Conservation (phyloP, 805 yeast genomes). For the Spathaspora sp. region DNA sequence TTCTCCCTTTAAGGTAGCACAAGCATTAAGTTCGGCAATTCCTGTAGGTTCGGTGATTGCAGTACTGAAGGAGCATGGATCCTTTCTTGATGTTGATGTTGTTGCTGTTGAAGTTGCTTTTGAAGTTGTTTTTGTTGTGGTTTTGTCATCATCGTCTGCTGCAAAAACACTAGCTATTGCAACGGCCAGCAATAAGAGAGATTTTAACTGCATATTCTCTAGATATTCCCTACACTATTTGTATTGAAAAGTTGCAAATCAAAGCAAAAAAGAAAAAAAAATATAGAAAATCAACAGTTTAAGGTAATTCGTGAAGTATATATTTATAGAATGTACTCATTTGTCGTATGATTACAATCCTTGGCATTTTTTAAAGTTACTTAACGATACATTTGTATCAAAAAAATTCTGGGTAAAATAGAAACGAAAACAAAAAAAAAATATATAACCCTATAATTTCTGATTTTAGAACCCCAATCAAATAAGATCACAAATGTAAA, state of each 20-base stretch:
- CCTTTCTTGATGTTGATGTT: background rate
- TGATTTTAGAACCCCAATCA: background rate
- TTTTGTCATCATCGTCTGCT: conserved; percentile 3
- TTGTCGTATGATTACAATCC: background rate
- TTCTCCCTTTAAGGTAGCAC: conserved; percentile 40
- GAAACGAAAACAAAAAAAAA: background rate
- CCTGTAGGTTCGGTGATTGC: conserved; percentile 39
- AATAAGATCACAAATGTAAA: background rate
- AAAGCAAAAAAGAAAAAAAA: background rate
- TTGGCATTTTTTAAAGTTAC: background rate
- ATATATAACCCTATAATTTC: background rate
- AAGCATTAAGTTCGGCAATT: conserved; percentile 27
- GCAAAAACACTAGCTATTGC: background rate
- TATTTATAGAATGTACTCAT: background rate
- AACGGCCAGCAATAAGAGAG: conserved; percentile 1
- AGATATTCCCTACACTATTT: background rate
- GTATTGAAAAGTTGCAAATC: background rate
- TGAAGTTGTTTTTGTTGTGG: background rate
- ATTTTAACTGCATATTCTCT: conserved; percentile 4
- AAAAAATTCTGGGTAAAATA: background rate
- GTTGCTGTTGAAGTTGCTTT: background rate
- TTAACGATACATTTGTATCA: background rate
- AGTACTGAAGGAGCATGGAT: conserved; percentile 33
- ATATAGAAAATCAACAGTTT: background rate
- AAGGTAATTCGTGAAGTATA: background rate